phyloP scores from a whole-genome alignment of 2,329 filamentous ascomycete genomes.

The Cercospora brassicicola region DNA sequence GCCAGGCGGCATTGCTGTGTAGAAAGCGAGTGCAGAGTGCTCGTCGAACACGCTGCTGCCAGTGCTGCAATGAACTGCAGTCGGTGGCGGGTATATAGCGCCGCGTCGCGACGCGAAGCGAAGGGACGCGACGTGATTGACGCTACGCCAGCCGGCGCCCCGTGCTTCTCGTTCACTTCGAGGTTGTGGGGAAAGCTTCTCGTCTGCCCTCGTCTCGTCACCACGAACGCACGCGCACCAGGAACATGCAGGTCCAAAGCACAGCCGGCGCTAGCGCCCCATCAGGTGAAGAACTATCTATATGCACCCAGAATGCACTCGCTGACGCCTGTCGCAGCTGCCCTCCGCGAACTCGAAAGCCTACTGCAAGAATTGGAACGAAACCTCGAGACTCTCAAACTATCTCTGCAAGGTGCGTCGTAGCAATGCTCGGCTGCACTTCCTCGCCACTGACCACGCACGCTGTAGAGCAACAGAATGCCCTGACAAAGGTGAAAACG shows the following conservation, averaged over 20 bases:
- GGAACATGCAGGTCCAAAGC: slow-evolving; percentile 16
- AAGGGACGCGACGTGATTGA: neutral
- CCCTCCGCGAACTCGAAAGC: slow-evolving; percentile 31
- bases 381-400: slow-evolving; percentile 32
- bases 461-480: slow-evolving; percentile 59
- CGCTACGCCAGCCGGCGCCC: neutral
- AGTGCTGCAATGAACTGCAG: neutral
- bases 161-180: neutral
- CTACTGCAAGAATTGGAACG: slow-evolving; percentile 34
- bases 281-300: slow-evolving; percentile 13
- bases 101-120: neutral
- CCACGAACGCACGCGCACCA: neutral
- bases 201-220: neutral
- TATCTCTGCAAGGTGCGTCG: slow-evolving; percentile 33
- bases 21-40: neutral
- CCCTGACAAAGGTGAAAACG: slow-evolving; percentile 68
- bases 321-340: slow-evolving; percentile 13
- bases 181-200: neutral
- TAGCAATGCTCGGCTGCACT: neutral
- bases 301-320: neutral
- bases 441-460: neutral
- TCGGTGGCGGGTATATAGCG: neutral
- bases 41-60: neutral
- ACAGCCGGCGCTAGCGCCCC: slow-evolving; percentile 8
- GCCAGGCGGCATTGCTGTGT: neutral